A percentile compares a stretch with the other conserved stretches of the same genome.
Evolutionary conservation across 73 alveolate species (phyloP).

Genomic region (Breviolum minutum): DNA sequence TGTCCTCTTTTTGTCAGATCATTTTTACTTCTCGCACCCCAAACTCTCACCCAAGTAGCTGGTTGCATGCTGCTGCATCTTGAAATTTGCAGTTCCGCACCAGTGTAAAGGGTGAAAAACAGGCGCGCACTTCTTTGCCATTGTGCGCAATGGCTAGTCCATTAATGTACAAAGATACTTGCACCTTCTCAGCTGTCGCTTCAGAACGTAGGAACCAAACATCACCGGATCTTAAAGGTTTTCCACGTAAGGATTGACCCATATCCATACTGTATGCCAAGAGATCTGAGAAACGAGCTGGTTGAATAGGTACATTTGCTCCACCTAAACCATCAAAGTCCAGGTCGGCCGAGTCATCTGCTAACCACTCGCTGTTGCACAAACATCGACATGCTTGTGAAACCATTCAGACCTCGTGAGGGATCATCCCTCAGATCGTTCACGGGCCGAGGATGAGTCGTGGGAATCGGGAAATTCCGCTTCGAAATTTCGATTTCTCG

Average conservation of each 20-base stretch:
- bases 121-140: slow-evolving; percentile 89
- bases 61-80: slow-evolving; percentile 23
- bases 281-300: slow-evolving; percentile 64
- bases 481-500: not conserved
- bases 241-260: slow-evolving; percentile 67
- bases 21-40: too few species aligned
- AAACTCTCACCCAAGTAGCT: not conserved
- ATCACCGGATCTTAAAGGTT: slow-evolving; percentile 44
- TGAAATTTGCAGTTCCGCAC: slow-evolving; percentile 90
- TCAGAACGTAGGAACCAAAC: slow-evolving; percentile 64
- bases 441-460: not conserved
- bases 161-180: slow-evolving; percentile 38
- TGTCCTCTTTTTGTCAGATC: too few species aligned
- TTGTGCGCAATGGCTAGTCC: slow-evolving; percentile 64
- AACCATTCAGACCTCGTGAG: not conserved
- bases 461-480: not conserved
- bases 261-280: slow-evolving; percentile 71
- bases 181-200: slow-evolving; percentile 31
- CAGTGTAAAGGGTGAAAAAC: slow-evolving; percentile 83
- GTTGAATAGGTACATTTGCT: slow-evolving; percentile 9
- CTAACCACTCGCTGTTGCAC: slow-evolving; percentile 25
- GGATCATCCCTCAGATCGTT: not conserved
- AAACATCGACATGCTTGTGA: slow-evolving; percentile 27
- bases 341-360: not conserved
- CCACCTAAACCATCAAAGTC: slow-evolving; percentile 28